Percentiles rank a stretch among this genome's conserved stretches.
phyloP scores from a whole-genome alignment of 176 grass and related monocot species.

The Ensete ventricosum region DNA sequence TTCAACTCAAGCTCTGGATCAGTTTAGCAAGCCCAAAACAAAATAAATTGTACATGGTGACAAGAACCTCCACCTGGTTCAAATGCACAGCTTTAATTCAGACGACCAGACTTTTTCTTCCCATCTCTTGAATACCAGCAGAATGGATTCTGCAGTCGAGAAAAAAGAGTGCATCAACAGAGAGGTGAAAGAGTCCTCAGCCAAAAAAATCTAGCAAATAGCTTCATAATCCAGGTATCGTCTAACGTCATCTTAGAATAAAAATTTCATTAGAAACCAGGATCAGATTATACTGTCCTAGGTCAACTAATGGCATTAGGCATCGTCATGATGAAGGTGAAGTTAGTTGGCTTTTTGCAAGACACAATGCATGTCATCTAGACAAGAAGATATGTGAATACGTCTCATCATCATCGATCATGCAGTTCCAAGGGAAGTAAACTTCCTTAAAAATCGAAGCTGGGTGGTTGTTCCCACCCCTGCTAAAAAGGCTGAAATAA shows the following conservation, averaged over 20 bases:
- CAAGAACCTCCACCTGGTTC: not conserved
- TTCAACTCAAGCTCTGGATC: constrained; percentile 13
- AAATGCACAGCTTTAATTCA: not conserved
- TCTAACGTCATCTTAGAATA: not conserved
- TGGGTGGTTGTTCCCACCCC: not conserved
- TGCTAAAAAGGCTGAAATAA: not conserved
- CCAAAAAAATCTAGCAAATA: not conserved
- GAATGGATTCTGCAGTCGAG: constrained; percentile 50
- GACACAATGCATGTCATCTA: too few relatives aligned
- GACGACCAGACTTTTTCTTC: not conserved
- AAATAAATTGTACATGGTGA: not conserved
- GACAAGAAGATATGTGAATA: too few relatives aligned
- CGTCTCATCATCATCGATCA: too few relatives aligned
- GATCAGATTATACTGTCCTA: too few relatives aligned
- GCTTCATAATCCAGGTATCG: not conserved
- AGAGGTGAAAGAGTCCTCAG: constrained; percentile 4
- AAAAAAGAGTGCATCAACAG: constrained; percentile 13
- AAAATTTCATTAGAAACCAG: not conserved
- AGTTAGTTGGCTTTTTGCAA: too few relatives aligned
- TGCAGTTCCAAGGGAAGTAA: too few relatives aligned
- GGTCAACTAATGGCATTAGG: too few relatives aligned
- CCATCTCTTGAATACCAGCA: constrained; percentile 32
- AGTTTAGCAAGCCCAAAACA: not conserved
- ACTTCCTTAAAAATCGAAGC: not conserved
- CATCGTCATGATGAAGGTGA: too few relatives aligned